These are phyloP conservation scores for Discostella stelligera DNA, from an alignment of 352 stramenopile species.

Conservation along the genomic window DNA sequence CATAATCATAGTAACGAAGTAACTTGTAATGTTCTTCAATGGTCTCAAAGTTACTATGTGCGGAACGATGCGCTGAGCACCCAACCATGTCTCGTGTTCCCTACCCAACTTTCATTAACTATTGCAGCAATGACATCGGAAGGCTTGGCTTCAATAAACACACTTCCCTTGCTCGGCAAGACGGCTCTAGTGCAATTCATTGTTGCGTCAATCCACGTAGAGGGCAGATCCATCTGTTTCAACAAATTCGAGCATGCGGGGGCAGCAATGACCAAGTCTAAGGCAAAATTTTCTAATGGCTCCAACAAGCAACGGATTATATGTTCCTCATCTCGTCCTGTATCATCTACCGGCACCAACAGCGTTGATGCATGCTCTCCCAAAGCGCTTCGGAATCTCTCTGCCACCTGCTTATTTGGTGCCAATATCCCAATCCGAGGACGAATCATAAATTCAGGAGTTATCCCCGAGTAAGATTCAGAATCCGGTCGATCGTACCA, in stretches of 20 bases:
- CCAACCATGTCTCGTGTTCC: conserved; percentile 27
- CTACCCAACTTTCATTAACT: conserved; percentile 60
- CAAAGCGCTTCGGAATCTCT: conserved; percentile 64
- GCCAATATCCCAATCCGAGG: conserved; percentile 58
- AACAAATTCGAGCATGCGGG: conserved; percentile 48
- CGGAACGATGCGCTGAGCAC: conserved; percentile 34
- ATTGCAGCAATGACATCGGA: conserved; percentile 53
- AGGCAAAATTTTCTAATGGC: conserved; percentile 50
- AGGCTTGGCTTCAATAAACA: conserved; percentile 63
- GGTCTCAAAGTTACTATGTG: background rate
- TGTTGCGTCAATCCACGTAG: conserved; percentile 43
- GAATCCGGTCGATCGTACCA: conserved; percentile 76
- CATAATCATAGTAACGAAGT: background rate
- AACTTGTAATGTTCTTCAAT: background rate
- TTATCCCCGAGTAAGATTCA: conserved; percentile 60
- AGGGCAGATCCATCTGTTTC: conserved; percentile 35
- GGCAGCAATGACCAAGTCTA: conserved; percentile 67
- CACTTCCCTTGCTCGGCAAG: conserved; percentile 35
- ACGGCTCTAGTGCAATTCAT: conserved; percentile 10
- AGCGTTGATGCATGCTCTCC: conserved; percentile 31
- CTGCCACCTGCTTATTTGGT: conserved; percentile 33
- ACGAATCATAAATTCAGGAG: conserved; percentile 65
- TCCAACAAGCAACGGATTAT: conserved; percentile 22
- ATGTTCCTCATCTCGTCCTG: conserved; percentile 18
- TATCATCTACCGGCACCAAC: conserved; percentile 24